phyloP scores from a whole-genome alignment of 2,329 filamentous ascomycete species.

The Colletotrichum sp. region DNA sequence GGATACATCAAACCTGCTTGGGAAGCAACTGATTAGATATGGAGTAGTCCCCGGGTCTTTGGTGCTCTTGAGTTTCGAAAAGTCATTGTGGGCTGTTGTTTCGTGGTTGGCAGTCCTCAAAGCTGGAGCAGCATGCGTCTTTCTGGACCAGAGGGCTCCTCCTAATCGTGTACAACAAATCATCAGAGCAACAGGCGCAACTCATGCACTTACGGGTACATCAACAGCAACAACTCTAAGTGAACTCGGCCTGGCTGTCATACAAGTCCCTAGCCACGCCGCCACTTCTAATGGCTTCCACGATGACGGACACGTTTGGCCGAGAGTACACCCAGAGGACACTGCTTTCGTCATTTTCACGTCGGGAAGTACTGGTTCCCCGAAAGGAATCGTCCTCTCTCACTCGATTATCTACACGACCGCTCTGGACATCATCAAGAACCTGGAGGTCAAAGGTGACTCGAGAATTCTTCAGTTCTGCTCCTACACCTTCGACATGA shows the following conservation, averaged over 20 bases:
- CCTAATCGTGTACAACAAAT: background rate
- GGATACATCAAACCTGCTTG: background rate
- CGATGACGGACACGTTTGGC: background rate
- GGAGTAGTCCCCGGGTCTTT: conserved; percentile 32
- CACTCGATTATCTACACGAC: conserved; percentile 28
- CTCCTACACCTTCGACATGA: conserved; percentile 57
- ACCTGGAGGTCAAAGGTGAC: background rate
- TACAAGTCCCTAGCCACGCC: background rate
- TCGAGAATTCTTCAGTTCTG: conserved; percentile 47
- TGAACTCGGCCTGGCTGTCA: background rate
- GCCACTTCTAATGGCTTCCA: background rate
- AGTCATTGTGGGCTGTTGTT: conserved; percentile 24
- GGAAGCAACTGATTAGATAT: background rate
- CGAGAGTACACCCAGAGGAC: background rate
- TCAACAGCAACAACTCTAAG: background rate
- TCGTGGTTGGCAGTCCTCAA: conserved; percentile 28
- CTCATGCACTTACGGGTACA: background rate
- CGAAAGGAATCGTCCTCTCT: conserved; percentile 55
- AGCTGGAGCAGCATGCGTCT: conserved; percentile 28
- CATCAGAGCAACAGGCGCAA: background rate
- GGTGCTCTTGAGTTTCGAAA: conserved; percentile 33
- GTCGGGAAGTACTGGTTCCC: conserved; percentile 55
- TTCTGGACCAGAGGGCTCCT: background rate
- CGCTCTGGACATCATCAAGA: background rate
- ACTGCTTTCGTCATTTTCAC: conserved; percentile 50